Percentiles rank a stretch among this genome's conserved stretches.
These are phyloP conservation scores for Hamigera avellanea DNA, from an alignment of 495 filamentous ascomycete genomes.

Conservation along the genomic window DNA sequence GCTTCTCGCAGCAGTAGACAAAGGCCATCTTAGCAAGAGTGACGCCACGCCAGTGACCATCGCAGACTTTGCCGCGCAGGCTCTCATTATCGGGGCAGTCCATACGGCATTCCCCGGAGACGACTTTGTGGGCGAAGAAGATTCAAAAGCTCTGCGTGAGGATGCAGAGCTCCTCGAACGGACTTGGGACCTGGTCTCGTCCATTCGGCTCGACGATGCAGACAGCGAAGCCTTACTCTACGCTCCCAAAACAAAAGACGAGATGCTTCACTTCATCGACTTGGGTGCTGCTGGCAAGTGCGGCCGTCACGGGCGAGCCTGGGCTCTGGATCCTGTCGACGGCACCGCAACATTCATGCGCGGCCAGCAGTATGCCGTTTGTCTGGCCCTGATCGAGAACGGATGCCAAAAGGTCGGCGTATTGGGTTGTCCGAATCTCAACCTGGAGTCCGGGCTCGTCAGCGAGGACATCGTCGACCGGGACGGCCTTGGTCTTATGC, in stretches of 20 bases:
- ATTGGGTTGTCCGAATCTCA: constrained; percentile 46
- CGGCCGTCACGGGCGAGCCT: constrained; percentile 30
- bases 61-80: constrained; percentile 59
- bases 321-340: constrained; percentile 65
- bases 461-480: constrained; percentile 37
- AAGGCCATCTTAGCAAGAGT: constrained; percentile 41
- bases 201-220: constrained; percentile 24
- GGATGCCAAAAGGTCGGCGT: constrained; percentile 38
- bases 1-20: constrained; percentile 34
- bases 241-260: constrained; percentile 32
- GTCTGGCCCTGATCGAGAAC: constrained; percentile 41
- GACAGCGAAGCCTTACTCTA: constrained; percentile 28
- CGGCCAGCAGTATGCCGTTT: constrained; percentile 54
- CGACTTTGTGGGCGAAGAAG: constrained; percentile 52
- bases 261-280: constrained; percentile 53
- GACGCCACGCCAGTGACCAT: constrained; percentile 53
- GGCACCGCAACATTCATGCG: constrained; percentile 56
- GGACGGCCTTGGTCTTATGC: constrained; percentile 41
- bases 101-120: constrained; percentile 43
- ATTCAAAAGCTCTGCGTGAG: constrained; percentile 38
- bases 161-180: constrained; percentile 37
- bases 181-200: constrained; percentile 38
- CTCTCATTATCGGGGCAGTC: constrained; percentile 46
- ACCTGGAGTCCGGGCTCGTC: constrained; percentile 19
- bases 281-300: constrained; percentile 38